These are phyloP conservation scores for Candida ipomoeae DNA, from an alignment of 805 yeast genomes.

Conservation along the genomic window DNA sequence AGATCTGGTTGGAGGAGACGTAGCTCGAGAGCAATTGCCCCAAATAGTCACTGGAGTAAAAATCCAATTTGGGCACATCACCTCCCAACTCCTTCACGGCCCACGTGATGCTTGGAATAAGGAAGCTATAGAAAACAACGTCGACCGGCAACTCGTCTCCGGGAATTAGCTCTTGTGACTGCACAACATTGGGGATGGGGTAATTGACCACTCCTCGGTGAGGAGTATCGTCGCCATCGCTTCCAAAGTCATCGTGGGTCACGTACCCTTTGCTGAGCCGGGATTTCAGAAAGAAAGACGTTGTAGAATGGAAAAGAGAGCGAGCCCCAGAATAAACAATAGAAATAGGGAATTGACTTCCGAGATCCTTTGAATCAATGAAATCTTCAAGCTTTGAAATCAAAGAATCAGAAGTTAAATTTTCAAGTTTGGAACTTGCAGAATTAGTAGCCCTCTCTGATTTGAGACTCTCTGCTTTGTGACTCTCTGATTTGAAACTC, in stretches of 20 bases:
- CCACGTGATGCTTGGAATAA: constrained; percentile 36
- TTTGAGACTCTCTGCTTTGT: too few relatives aligned
- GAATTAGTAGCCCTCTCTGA: too few relatives aligned
- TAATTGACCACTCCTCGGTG: constrained; percentile 58
- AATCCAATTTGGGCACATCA: constrained; percentile 15
- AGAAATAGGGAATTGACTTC: not conserved
- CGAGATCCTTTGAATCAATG: too few relatives aligned
- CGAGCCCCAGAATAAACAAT: not conserved
- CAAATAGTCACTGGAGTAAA: constrained; percentile 31
- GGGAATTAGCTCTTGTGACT: constrained; percentile 36
- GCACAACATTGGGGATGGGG: constrained; percentile 77
- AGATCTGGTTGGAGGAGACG: constrained; percentile 15
- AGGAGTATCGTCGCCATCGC: constrained; percentile 79
- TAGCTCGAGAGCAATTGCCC: constrained; percentile 33
- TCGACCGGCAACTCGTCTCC: constrained; percentile 44
- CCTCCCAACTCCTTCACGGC: constrained; percentile 30
- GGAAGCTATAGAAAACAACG: constrained; percentile 75
- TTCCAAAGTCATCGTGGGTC: constrained; percentile 81
- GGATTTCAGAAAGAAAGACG: not conserved
- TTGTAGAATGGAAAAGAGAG: not conserved
- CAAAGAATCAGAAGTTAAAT: too few relatives aligned
- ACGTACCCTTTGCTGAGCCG: constrained; percentile 62
- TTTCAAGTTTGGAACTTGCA: too few relatives aligned
- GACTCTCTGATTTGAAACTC: too few relatives aligned
- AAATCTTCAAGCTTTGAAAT: too few relatives aligned